Base-by-base conservation (phyloP, 2,329 filamentous ascomycete species). In the Karstenula rhodostoma region DNA sequence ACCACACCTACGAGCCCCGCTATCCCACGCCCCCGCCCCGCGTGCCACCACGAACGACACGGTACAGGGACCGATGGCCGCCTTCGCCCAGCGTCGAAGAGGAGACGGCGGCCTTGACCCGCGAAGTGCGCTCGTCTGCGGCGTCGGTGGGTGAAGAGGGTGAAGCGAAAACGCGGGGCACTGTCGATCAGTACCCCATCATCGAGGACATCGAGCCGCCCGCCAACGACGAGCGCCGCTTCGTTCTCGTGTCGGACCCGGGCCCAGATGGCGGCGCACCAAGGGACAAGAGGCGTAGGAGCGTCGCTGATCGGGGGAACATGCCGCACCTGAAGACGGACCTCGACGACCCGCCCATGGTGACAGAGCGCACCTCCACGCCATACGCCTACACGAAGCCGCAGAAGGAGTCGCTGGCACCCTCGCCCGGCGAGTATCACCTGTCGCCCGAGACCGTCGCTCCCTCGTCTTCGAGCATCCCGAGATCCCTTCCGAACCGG, bases 81-180 rank as follows among this genome's bases (percentile, higher is more conserved):
- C 90, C 89, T 1, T 81, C 82, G 19, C 89, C 90, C 4, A 87
- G 77, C 37, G 89, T 90, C 50, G 90, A 94, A 73, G 90, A 93
- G 72, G 90, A 92, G 74, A 79, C 73, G 17, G 83, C 81, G 15
- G 86, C 90, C 8, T 76, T 92, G 40, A 85, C 84, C 6, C 87
- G 83, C 72, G 90, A 93, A 72, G 77, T 86, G 67, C 81, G 82
- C 27, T 69, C 74, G 46, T 77, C 77, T 29, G 63, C 63, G 57
- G 59, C 52, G 50, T 58, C 59, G 33, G 47, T 57, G 40, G 67
- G 65, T 66, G 53, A 74, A 67, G 46, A 69, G 65, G 88, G 89
- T 65, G 86, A 89, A 59, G 83, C 86, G 29, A 82, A 83, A 52
- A 84, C 84, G 59, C 85, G 86, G 58, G 91, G 91, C 42, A 84